Evolutionary conservation across 768 basidiomycete genomes (phyloP), one percentile per base, ranked within the genome.

Genomic region (Neoboletus brunneissimus): DNA sequence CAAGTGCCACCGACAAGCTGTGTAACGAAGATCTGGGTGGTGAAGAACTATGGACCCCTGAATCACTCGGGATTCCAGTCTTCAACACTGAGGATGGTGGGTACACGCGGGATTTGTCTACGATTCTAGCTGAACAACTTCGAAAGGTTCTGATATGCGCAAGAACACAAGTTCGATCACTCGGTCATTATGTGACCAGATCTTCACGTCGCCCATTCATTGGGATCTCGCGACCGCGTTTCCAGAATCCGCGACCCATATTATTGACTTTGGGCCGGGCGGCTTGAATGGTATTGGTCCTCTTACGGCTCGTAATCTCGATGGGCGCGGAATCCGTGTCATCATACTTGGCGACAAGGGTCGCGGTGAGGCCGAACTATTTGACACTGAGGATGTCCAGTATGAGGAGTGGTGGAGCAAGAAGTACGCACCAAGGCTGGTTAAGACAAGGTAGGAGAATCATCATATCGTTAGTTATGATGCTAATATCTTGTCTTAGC

Each of bases 201-300:
- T 98, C 63, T 96, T 96, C 72, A 91, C 88, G 1, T 80, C 79
- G 32, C 90, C 92, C 13, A 94, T 99, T 62, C 90, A 97, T 75
- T 98, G 97, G 97, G 76, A 81, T 41, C 86, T 87, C 65, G 94
- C 94, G 6, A 95, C 92, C 34, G 77, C 85, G 58, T 96, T 98
- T 82, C 91, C 94, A 1, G 81, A 89, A 57, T 81, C 87, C 10
- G 93, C 94, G 0, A 98, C 95, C 5, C 97, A 99, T 71, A 89
- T 92, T 3, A 77, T 98, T 59, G 97, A 99, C 73, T 98, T 99
- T 65, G 97, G 97, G 51, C 93, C 97, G 2, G 96, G 97, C 58
- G 95, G 96, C 15, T 68, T 91, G 53, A 92, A 88, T 66, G 96
- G 97, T 13, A 95, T 98, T 61, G 96, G 96, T 41, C 86, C 88